A percentile compares a stretch with the other conserved stretches of the same genome.
phyloP scores from a whole-genome alignment of 2,329 filamentous ascomycete species.

The Aureobasidium mangrovei region DNA sequence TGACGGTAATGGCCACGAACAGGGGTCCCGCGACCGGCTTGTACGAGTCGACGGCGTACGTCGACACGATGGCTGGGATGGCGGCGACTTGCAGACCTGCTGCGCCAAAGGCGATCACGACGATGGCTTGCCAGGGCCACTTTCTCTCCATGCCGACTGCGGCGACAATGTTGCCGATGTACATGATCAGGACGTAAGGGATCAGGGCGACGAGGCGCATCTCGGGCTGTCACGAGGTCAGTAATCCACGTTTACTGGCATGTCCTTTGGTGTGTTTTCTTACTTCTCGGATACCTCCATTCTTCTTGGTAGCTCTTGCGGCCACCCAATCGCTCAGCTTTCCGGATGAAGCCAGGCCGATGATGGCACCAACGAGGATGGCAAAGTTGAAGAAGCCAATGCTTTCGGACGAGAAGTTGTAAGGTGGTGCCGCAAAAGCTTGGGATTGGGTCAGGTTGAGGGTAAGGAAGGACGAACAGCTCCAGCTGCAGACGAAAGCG shows the following conservation, averaged over 20 bases:
- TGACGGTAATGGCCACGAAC: constrained; percentile 54
- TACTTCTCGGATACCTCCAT: constrained; percentile 45
- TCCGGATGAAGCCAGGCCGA: constrained; percentile 48
- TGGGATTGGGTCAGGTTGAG: constrained; percentile 53
- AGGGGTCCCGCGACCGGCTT: constrained; percentile 53
- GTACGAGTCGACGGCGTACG: constrained; percentile 55
- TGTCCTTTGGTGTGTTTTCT: background rate
- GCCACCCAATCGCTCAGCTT: constrained; percentile 50
- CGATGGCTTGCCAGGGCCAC: constrained; percentile 47
- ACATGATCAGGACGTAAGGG: constrained; percentile 48
- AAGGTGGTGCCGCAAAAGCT: constrained; percentile 47
- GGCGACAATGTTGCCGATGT: constrained; percentile 48
- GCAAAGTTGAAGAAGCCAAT: constrained; percentile 53
- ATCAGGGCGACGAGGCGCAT: constrained; percentile 33
- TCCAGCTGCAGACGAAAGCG: constrained; percentile 54
- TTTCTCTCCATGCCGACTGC: constrained; percentile 30
- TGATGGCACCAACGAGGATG: constrained; percentile 44
- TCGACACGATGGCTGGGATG: constrained; percentile 50
- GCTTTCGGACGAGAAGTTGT: constrained; percentile 42
- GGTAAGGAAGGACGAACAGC: constrained; percentile 48
- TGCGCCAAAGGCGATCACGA: constrained; percentile 50
- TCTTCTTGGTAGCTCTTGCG: constrained; percentile 43
- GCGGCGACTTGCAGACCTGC: constrained; percentile 53
- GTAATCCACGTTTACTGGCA: background rate
- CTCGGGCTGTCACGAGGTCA: constrained; percentile 2